Evolutionary conservation across 345 rosid genomes (phyloP), one percentile per base, ranked within the genome.

Genomic region (Cochlearia excelsa): DNA sequence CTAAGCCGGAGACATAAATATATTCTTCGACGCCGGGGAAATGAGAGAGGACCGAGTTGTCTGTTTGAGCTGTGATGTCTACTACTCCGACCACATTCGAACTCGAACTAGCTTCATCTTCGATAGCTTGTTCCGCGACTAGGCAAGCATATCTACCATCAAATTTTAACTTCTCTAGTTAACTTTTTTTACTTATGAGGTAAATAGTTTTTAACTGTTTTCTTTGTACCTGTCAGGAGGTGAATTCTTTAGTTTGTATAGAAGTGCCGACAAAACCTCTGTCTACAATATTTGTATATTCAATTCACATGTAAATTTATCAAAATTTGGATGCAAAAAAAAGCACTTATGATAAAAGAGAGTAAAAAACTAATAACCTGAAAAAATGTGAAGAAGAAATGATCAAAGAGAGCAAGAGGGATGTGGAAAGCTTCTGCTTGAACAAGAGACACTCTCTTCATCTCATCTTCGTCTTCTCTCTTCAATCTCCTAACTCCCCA

Each of bases 341-440:
- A 16, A 16, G 23, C 23, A 16, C 23, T 16, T 34, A 34, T 34
- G 37, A 34, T 6, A 7, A 40, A 16, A 30, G 6, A 38, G 35
- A 40, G 3, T 0, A 53, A 26, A 42, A 7, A 45, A 46, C 38
- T 26, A 64, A 16, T 16, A 16, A 86, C 98, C 96, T 88, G 67
- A 34, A 92, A 92, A 69, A 92, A 88, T 5, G 64, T 35, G 43
- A 88, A 82, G 81, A 88, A 92, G 8, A 83, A 6, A 49, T 88
- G 83, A 68, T 88, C 73, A 50, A 84, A 88, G 35, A 92, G 50
- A 53, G 80, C 74, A 7, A 71, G 53, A 2, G 96, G 95, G 11
- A 66, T 66, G 43, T 88, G 93, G 60, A 92, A 92, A 39, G 98
- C 96, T 52, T 88, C 84, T 3, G 91, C 93, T 54, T 88, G 98